Evolutionary conservation across 192 early-diverging fungal species (phyloP).

Genomic region (Rhizophagus prolifer): DNA sequence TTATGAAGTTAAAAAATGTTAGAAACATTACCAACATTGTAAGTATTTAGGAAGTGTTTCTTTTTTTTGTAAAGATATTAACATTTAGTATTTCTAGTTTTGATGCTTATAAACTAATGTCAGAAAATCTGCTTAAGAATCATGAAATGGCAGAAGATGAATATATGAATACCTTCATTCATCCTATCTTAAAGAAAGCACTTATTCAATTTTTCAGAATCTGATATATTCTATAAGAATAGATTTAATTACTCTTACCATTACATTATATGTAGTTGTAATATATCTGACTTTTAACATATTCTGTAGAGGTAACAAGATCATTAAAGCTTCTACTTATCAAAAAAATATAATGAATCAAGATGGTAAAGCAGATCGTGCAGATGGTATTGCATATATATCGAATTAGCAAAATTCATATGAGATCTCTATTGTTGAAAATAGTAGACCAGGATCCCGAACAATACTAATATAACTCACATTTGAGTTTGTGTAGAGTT

Average conservation of each 20-base stretch:
- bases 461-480: no score
- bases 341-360: conserved; percentile 19
- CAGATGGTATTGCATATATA: conserved; percentile 24
- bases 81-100: conserved; percentile 23
- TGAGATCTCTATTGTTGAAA: conserved; percentile 22
- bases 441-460: conserved; percentile 4
- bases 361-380: conserved; percentile 14
- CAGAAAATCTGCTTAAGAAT: conserved; percentile 20
- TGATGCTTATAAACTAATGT: conserved; percentile 12
- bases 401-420: conserved; percentile 19
- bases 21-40: conserved; percentile 25
- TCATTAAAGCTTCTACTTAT: conserved; percentile 13
- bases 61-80: background rate
- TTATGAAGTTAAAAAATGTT: conserved; percentile 20
- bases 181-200: conserved; percentile 27
- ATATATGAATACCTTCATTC: conserved; percentile 25
- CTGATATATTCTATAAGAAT: conserved; percentile 20
- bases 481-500: no score
- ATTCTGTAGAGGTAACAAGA: conserved; percentile 22
- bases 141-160: conserved; percentile 20
- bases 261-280: background rate
- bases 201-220: conserved; percentile 10
- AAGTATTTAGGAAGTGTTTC: conserved; percentile 4
- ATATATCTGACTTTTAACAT: background rate
- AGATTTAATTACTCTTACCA: background rate